Conservation (phyloP, 1,284 basidiomycete species). For the Sporisorium reilianum region DNA sequence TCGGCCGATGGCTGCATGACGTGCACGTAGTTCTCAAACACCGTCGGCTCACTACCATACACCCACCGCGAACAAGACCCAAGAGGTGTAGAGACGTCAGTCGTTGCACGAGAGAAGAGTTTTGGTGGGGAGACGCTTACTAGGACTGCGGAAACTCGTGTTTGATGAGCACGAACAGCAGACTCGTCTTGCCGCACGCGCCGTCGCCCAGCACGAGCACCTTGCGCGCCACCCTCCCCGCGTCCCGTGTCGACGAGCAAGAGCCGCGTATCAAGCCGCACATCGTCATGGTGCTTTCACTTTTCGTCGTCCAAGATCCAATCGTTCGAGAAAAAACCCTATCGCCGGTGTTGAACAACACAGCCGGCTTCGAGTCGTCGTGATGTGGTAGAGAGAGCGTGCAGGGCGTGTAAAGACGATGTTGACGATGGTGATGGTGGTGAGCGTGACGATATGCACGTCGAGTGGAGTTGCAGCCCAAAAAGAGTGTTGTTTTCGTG, state of each 20-base stretch:
- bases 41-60: slow-evolving; percentile 66
- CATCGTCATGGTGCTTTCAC: slow-evolving; percentile 13
- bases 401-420: neutral
- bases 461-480: neutral
- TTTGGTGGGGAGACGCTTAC: slow-evolving; percentile 20
- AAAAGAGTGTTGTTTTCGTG: slow-evolving; percentile 11
- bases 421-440: neutral
- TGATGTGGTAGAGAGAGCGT: neutral
- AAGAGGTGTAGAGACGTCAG: too few relatives aligned
- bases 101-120: too few relatives aligned
- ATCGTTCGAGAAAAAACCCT: too few relatives aligned
- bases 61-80: too few relatives aligned
- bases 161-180: slow-evolving; percentile 45
- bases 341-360: too few relatives aligned
- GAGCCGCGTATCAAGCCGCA: too few relatives aligned
- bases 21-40: slow-evolving; percentile 87
- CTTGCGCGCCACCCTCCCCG: slow-evolving; percentile 71
- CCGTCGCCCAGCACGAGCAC: slow-evolving; percentile 85
- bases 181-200: slow-evolving; percentile 50
- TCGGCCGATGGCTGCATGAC: slow-evolving; percentile 70
- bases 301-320: neutral
- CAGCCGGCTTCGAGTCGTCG: too few relatives aligned
- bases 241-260: neutral
- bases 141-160: slow-evolving; percentile 55
- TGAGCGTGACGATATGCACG: neutral